Conservation (phyloP, 2,329 filamentous ascomycete species). For the Pestalotiopsis sp. region DNA sequence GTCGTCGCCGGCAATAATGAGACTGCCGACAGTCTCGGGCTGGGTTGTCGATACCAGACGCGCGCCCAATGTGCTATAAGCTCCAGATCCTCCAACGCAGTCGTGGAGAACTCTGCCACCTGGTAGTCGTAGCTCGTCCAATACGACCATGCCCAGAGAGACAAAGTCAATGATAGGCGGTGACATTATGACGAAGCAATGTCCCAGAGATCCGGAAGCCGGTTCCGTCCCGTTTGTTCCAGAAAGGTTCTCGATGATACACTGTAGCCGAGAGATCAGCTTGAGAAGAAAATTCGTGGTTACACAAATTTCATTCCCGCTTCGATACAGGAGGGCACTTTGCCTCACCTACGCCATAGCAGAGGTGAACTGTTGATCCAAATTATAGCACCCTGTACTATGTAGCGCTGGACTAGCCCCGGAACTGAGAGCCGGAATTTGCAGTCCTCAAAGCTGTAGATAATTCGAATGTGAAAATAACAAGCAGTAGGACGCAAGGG, state of each 20-base stretch:
- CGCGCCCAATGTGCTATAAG: constrained; percentile 23
- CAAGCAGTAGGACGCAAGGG: too few species aligned
- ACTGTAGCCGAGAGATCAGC: neutral
- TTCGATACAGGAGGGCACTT: neutral
- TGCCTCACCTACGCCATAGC: neutral
- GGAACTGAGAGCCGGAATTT: neutral
- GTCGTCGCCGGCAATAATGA: constrained; percentile 18
- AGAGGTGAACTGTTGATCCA: neutral
- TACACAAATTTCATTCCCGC: neutral
- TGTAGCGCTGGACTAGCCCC: neutral
- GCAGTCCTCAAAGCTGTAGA: too few species aligned
- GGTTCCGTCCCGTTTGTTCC: too few species aligned
- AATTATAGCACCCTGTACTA: neutral
- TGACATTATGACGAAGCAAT: neutral
- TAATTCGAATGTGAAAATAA: too few species aligned
- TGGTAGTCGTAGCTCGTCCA: constrained; percentile 36
- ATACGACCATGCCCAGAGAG: constrained; percentile 35
- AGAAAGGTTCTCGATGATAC: too few species aligned
- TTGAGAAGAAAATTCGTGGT: neutral
- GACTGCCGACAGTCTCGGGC: constrained; percentile 11
- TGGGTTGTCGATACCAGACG: constrained; percentile 9
- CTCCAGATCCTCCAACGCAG: constrained; percentile 34
- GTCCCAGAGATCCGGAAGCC: too few species aligned
- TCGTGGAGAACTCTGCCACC: constrained; percentile 24
- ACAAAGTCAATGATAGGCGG: constrained; percentile 23